Evolutionary conservation across 371 early-diverging fungal species (phyloP).

Genomic region (Mucor mucedo): DNA sequence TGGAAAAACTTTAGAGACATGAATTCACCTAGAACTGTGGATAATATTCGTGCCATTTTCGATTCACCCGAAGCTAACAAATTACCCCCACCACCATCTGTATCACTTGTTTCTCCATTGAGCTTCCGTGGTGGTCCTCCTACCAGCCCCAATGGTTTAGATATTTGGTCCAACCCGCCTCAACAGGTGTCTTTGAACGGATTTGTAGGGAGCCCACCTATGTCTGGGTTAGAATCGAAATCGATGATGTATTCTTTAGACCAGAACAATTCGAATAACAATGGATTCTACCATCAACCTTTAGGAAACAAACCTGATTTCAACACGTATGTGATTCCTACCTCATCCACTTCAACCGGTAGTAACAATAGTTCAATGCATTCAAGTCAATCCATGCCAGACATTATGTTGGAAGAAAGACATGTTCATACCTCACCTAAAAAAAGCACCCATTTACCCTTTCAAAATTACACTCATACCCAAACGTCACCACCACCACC

Average conservation of each 20-base stretch:
- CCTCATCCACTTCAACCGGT: conserved; percentile 48
- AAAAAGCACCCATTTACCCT: conserved; percentile 27
- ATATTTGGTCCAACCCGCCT: conserved; percentile 33
- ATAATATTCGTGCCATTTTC: conserved; percentile 51
- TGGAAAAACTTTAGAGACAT: conserved; percentile 52
- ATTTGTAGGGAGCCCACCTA: conserved; percentile 28
- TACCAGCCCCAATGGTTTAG: conserved; percentile 18
- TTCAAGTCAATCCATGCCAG: conserved; percentile 40
- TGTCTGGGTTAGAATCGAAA: conserved; percentile 28
- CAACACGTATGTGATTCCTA: conserved; percentile 43
- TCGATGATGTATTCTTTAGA: conserved; percentile 11
- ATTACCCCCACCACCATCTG: conserved; percentile 20
- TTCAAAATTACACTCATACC: conserved; percentile 23
- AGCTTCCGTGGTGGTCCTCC: conserved; percentile 26
- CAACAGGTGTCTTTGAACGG: conserved; percentile 26
- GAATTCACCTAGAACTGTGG: conserved; percentile 41
- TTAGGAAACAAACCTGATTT: conserved; percentile 31
- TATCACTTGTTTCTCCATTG: conserved; percentile 26
- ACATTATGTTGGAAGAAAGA: conserved; percentile 26
- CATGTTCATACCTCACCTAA: conserved; percentile 21
- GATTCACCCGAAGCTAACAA: conserved; percentile 31
- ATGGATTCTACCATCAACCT: conserved; percentile 34
- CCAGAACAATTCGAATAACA: conserved; percentile 17
- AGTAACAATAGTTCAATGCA: conserved; percentile 50
- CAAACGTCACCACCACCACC: conserved; percentile 26